Conservation (phyloP, 2,329 filamentous ascomycete species). For the Orbilia brochopaga region DNA sequence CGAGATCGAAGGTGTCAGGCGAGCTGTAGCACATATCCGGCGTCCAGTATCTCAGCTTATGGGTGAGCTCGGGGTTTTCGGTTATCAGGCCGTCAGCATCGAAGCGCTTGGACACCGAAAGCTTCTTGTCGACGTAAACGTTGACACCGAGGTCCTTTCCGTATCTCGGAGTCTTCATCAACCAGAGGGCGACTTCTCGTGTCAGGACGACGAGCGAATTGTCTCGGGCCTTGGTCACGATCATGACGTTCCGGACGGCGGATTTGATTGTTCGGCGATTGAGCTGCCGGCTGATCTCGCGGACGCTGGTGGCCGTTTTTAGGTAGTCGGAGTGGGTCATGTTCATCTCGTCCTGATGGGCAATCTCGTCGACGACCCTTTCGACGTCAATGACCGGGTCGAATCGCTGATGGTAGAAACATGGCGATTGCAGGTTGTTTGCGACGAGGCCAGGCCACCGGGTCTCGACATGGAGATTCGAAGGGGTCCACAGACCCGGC, state of each 20-base stretch:
- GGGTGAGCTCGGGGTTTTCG: slow-evolving; percentile 75
- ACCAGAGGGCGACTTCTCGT: slow-evolving; percentile 83
- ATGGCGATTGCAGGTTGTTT: slow-evolving; percentile 75
- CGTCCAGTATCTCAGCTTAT: slow-evolving; percentile 94
- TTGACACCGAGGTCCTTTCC: slow-evolving; percentile 89
- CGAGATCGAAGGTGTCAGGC: slow-evolving; percentile 93
- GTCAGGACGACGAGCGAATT: slow-evolving; percentile 90
- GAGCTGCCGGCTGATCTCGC: slow-evolving; percentile 93
- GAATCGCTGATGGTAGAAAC: slow-evolving; percentile 97
- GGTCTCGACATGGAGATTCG: slow-evolving; percentile 56
- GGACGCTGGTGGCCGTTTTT: slow-evolving; percentile 91
- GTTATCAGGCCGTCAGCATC: slow-evolving; percentile 74
- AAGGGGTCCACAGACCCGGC: slow-evolving; percentile 35
- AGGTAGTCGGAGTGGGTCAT: slow-evolving; percentile 93
- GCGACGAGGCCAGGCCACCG: slow-evolving; percentile 57
- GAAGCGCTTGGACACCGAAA: slow-evolving; percentile 86
- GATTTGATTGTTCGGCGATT: slow-evolving; percentile 90
- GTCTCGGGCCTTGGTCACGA: slow-evolving; percentile 96
- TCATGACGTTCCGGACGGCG: slow-evolving; percentile 93
- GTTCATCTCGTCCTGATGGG: slow-evolving; percentile 74
- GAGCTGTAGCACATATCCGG: slow-evolving; percentile 92
- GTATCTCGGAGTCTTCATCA: slow-evolving; percentile 86
- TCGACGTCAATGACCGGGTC: slow-evolving; percentile 95
- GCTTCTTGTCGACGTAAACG: slow-evolving; percentile 97
- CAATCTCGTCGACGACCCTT: slow-evolving; percentile 92